phyloP scores from a whole-genome alignment of 1,284 basidiomycete species.

The Moesziomyces antarcticus region DNA sequence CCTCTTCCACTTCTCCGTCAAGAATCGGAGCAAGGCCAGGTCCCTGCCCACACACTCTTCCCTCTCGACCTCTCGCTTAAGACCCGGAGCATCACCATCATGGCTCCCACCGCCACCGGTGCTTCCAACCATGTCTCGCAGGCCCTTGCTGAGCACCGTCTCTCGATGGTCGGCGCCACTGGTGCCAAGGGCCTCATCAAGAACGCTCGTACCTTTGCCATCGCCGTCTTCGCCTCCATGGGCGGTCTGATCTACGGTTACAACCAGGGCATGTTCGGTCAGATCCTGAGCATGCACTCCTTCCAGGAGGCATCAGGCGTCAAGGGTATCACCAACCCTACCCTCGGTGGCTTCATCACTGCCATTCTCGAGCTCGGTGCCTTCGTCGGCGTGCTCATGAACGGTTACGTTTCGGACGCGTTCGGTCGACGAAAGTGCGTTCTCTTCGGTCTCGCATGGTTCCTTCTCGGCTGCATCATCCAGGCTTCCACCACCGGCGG shows the following conservation, averaged over 20 bases:
- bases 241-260: constrained; percentile 83
- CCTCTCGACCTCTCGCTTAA: constrained; percentile 9
- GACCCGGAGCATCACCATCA: constrained; percentile 4
- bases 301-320: constrained; percentile 77
- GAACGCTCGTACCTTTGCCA: constrained; percentile 51
- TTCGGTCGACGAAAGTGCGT: constrained; percentile 77
- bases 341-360: constrained; percentile 77
- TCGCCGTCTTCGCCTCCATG: constrained; percentile 73
- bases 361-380: constrained; percentile 81
- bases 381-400: constrained; percentile 76
- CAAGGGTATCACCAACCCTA: constrained; percentile 76
- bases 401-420: constrained; percentile 77
- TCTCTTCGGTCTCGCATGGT: constrained; percentile 76
- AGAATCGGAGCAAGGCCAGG: too few species aligned
- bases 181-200: constrained; percentile 52
- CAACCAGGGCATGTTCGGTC: constrained; percentile 73
- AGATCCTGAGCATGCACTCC: constrained; percentile 83
- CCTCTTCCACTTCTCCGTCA: too few species aligned
- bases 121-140: constrained; percentile 18
- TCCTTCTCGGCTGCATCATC: constrained; percentile 77
- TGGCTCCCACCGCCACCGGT: constrained; percentile 8
- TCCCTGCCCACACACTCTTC: not conserved
- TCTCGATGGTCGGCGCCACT: constrained; percentile 42
- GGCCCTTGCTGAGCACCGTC: constrained; percentile 40
- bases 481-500: constrained; percentile 74